Base-by-base conservation (phyloP, 306 rosid genomes). In the Fragaria iinumae region DNA sequence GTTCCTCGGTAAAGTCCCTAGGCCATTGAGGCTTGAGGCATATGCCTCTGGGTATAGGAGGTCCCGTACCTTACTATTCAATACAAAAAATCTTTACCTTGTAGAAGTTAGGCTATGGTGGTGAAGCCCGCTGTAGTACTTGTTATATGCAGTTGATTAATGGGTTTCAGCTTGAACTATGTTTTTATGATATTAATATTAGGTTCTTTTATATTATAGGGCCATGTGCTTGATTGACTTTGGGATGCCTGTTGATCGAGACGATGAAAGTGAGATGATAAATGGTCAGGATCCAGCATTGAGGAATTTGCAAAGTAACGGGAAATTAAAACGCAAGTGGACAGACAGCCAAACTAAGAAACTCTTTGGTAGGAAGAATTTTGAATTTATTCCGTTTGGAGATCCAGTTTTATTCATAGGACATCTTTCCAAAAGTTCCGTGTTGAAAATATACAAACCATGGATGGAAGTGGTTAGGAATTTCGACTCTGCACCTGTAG, bases 141-240 rank as follows among this genome's bases (percentile, higher is more conserved):
- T 16, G 11, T 36, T 43, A 36, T 12, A 53, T 38, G 53, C 77
- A 25, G 8, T 52, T 73, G 56, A 53, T 43, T 73, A 17, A 43
- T 59, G 39, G 20, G 27, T 43, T 23, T 56, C 47, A 45, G 71
- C 36, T 18, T 59, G 2, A 5, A 44, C 14, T 27, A 29, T 32
- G 20, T 49, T 62, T 62, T n/a, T 39, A 21, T 71, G 23, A 64
- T 64, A 45, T 79, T 86, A 65, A 87, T 83, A 48, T 69, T 81
- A 36, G 78, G 41, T 53, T 80, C 52, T 70, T 80, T 56, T 36
- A 66, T 77, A 20, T 69, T 82, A 68, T 82, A 96, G 99, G 92
- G 98, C 99, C 7, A 89, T 89, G 96, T 96, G 99, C 88, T 81
- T 85, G 81, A 96, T 96, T 57, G 99, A 96, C 84, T 92, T 96